Conservation (phyloP, 106 monocot genomes). For the Allium fistulosum region DNA sequence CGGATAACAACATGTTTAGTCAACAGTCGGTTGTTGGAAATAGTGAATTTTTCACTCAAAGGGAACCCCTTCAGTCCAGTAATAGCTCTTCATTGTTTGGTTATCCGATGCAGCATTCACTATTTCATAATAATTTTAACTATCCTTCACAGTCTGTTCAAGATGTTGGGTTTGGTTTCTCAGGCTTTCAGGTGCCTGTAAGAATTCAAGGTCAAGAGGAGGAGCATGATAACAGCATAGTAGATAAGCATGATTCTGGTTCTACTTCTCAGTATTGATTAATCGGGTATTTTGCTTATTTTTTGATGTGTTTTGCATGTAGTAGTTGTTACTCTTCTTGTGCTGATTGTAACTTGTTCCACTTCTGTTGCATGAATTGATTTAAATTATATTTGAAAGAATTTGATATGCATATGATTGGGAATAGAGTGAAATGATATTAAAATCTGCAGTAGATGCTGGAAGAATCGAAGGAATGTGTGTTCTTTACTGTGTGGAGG, state of each 20-base stretch:
- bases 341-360: slow-evolving; percentile 1
- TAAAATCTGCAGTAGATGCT: too few relatives aligned
- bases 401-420: too few relatives aligned
- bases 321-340: slow-evolving; percentile 1
- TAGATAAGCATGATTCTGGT: slow-evolving; percentile 3
- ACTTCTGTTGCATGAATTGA: too few relatives aligned
- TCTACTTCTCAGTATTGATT: slow-evolving; percentile 20
- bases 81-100: slow-evolving; percentile 17
- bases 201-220: slow-evolving; percentile 56
- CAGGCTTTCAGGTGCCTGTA: slow-evolving; percentile 45
- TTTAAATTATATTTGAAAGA: too few relatives aligned
- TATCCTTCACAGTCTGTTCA: neutral
- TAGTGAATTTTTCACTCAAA: slow-evolving; percentile 34
- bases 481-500: too few relatives aligned
- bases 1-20: slow-evolving; percentile 7
- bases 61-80: slow-evolving; percentile 96
- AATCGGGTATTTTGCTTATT: neutral
- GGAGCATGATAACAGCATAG: slow-evolving; percentile 14
- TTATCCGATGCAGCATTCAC: neutral
- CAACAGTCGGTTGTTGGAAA: slow-evolving; percentile 26
- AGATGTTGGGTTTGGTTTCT: slow-evolving; percentile 19
- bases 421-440: too few relatives aligned
- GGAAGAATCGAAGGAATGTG: too few relatives aligned
- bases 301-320: neutral
- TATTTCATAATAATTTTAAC: neutral